These are phyloP conservation scores for Coriolopsis trogii DNA, from an alignment of 1,284 basidiomycete species.

Conservation along the genomic window DNA sequence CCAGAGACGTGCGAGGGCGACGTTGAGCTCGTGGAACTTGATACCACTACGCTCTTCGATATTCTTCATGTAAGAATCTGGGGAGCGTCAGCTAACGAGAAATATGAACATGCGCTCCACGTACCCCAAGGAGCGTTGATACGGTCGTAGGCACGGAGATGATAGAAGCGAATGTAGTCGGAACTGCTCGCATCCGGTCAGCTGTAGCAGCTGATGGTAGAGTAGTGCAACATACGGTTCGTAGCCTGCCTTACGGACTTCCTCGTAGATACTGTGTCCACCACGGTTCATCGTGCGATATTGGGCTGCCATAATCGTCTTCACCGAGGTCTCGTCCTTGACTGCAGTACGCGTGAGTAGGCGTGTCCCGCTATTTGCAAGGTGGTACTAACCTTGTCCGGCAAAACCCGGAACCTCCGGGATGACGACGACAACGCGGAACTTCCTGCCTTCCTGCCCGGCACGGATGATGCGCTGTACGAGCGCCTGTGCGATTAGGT, in stretches of 20 bases:
- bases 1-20: constrained; percentile 86
- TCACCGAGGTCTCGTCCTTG: constrained; percentile 68
- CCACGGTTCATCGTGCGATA: constrained; percentile 89
- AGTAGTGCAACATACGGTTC: constrained; percentile 64
- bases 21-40: constrained; percentile 83
- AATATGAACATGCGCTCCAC: constrained; percentile 19
- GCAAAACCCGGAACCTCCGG: constrained; percentile 85
- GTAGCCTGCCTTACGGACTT: constrained; percentile 76
- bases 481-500: constrained; percentile 82
- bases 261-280: constrained; percentile 84
- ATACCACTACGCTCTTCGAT: constrained; percentile 81
- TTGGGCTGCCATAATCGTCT: constrained; percentile 84
- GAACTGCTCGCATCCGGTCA: constrained; percentile 43
- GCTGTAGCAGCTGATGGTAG: neutral
- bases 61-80: constrained; percentile 60
- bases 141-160: constrained; percentile 88
- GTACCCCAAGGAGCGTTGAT: constrained; percentile 80
- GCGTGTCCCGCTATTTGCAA: too few species aligned
- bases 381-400: constrained; percentile 42
- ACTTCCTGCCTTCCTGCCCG: constrained; percentile 68
- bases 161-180: constrained; percentile 87
- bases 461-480: constrained; percentile 85
- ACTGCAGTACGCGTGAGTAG: constrained; percentile 47
- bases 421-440: constrained; percentile 85
- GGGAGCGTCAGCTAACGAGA: neutral